These are phyloP conservation scores for Castanea crenata DNA, from an alignment of 306 rosid genomes.

Conservation along the genomic window DNA sequence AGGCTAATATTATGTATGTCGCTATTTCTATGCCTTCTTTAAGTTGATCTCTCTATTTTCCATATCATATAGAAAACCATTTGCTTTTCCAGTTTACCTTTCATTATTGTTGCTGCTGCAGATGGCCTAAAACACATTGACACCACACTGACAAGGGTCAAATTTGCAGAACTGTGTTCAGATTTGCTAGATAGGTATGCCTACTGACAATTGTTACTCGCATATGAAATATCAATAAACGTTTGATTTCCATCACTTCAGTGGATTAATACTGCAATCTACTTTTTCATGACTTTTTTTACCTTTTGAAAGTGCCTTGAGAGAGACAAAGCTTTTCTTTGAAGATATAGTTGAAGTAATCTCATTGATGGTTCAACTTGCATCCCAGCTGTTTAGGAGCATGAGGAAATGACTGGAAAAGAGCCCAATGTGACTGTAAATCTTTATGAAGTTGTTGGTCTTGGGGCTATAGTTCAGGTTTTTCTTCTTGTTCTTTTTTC, in stretches of 20 bases:
- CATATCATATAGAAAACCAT: not conserved
- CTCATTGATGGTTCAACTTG: constrained; percentile 94
- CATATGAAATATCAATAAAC: no score
- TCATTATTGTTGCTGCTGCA: constrained; percentile 77
- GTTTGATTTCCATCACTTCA: no score
- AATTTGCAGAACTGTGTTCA: constrained; percentile 84
- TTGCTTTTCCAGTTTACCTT: constrained; percentile 63
- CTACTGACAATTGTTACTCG: not conserved
- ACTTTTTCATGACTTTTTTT: constrained; percentile 48
- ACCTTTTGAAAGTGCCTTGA: constrained; percentile 83
- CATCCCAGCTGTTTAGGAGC: constrained; percentile 87
- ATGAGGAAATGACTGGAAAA: constrained; percentile 83
- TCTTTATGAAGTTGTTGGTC: constrained; percentile 94
- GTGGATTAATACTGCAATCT: not conserved
- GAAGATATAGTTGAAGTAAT: constrained; percentile 59
- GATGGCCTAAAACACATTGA: constrained; percentile 97
- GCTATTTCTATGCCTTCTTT: not conserved
- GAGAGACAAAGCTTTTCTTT: constrained; percentile 85
- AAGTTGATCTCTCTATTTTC: not conserved
- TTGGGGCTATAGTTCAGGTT: constrained; percentile 95
- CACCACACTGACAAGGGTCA: constrained; percentile 76
- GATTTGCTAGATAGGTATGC: constrained; percentile 89
- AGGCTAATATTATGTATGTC: constrained; percentile 66
- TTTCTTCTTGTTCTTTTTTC: not conserved
- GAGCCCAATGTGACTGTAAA: constrained; percentile 89